phyloP scores from a whole-genome alignment of 805 yeast genomes.

The Isabelozyma rhagii region DNA sequence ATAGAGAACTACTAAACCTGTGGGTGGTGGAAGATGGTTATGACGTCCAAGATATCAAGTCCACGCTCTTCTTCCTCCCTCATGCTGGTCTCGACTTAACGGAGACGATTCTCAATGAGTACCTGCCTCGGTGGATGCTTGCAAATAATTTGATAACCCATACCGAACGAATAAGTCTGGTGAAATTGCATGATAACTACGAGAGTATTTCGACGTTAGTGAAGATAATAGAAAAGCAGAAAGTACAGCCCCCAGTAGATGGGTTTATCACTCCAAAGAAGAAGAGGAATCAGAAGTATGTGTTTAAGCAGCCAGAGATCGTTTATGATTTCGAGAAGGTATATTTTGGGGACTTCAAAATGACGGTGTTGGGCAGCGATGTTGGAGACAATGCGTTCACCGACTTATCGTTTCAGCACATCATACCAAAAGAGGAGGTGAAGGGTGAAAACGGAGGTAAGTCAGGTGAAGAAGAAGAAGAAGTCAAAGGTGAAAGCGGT shows the following conservation, averaged over 20 bases:
- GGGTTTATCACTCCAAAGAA: conserved; percentile 17
- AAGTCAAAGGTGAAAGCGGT: no score
- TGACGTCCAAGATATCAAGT: conserved; percentile 1
- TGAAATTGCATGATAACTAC: conserved; percentile 40
- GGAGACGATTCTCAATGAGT: conserved; percentile 29
- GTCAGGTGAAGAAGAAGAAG: no score
- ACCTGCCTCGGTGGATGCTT: conserved; percentile 38
- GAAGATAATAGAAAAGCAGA: conserved; percentile 10
- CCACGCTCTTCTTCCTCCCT: conserved; percentile 59
- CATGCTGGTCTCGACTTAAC: conserved; percentile 67
- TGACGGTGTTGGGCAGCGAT: conserved; percentile 16
- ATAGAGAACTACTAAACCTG: conserved; percentile 26
- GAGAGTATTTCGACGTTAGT: conserved; percentile 42
- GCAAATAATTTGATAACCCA: conserved; percentile 54
- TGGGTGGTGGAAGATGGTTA: conserved; percentile 14
- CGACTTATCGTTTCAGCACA: conserved; percentile 46
- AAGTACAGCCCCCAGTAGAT: conserved; percentile 2
- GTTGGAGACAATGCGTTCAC: conserved; percentile 48
- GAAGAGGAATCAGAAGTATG: conserved; percentile 17
- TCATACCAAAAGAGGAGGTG: neutral
- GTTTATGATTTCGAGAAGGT: conserved; percentile 24
- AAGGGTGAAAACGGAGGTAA: neutral
- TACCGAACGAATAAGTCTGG: conserved; percentile 49
- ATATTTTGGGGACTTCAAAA: conserved; percentile 26
- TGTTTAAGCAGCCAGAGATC: conserved; percentile 26